Evolutionary conservation across 75 land plant species (phyloP).

Genomic region (Pinus albicaulis): DNA sequence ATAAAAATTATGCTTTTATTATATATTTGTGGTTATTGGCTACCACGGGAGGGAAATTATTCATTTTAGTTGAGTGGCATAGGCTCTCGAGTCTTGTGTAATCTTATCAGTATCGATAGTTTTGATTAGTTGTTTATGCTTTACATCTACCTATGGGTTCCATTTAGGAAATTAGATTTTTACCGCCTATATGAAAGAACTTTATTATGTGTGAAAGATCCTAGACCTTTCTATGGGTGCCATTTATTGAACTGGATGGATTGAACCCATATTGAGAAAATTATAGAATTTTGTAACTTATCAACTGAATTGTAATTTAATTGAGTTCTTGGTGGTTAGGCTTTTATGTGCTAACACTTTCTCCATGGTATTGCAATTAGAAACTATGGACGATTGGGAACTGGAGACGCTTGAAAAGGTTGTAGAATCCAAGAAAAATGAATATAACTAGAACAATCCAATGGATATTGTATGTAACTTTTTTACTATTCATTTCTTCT

Average conservation of each 20-base stretch:
- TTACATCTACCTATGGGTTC: neutral
- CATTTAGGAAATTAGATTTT: no score
- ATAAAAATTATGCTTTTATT: neutral
- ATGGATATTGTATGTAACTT: constrained; percentile 87
- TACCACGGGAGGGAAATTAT: neutral
- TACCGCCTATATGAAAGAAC: no score
- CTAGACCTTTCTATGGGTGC: neutral
- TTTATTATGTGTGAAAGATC: neutral
- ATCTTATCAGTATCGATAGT: neutral
- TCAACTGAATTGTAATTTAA: neutral
- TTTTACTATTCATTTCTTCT: neutral
- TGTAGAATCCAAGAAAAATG: constrained; percentile 81
- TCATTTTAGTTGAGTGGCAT: neutral
- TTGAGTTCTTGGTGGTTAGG: constrained; percentile 7
- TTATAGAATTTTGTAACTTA: neutral
- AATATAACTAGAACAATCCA: constrained; percentile 92
- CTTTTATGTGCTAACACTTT: neutral
- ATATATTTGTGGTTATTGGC: neutral
- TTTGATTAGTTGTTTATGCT: neutral
- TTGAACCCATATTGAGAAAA: neutral
- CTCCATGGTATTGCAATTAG: constrained; percentile 20
- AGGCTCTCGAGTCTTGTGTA: neutral
- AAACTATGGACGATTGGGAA: constrained; percentile 99
- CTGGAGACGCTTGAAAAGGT: constrained; percentile 93
- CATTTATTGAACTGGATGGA: neutral